Evolutionary conservation across 2,329 filamentous ascomycete species (phyloP).

Genomic region (Geosmithia flava): DNA sequence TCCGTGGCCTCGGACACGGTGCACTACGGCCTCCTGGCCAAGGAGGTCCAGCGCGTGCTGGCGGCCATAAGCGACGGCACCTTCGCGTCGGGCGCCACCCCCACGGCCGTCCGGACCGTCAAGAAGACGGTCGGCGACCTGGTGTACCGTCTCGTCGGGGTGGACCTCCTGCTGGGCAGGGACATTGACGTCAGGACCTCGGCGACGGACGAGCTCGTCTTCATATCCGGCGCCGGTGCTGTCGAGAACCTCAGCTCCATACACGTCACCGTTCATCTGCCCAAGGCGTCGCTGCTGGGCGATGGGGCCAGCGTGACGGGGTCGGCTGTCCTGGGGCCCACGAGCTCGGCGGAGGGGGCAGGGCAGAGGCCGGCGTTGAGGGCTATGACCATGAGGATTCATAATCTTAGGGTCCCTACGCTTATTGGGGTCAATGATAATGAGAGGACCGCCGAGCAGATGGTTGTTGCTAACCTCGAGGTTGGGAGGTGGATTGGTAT

Average conservation of each 20-base stretch:
- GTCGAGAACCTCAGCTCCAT: slow-evolving; percentile 33
- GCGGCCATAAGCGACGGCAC: slow-evolving; percentile 6
- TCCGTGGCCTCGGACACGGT: slow-evolving; percentile 56
- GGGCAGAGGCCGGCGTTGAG: not conserved
- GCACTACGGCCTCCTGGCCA: slow-evolving; percentile 62
- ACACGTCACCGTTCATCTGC: slow-evolving; percentile 41
- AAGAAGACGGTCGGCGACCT: not conserved
- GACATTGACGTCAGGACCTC: not conserved
- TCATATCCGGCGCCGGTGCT: slow-evolving; percentile 16
- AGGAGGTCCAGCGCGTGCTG: slow-evolving; percentile 42
- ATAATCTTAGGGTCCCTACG: slow-evolving; percentile 49
- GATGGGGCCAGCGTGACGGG: slow-evolving; percentile 41
- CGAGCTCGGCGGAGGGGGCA: not conserved
- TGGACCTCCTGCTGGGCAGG: not conserved
- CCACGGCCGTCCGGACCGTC: not conserved
- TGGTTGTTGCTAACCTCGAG: slow-evolving; percentile 50
- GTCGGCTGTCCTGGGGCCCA: slow-evolving; percentile 13
- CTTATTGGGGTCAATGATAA: slow-evolving; percentile 63
- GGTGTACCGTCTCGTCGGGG: not conserved
- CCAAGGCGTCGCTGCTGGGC: slow-evolving; percentile 58
- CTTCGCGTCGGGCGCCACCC: not conserved
- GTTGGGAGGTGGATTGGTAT: slow-evolving; percentile 37
- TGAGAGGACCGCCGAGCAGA: slow-evolving; percentile 55
- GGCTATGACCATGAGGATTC: slow-evolving; percentile 29
- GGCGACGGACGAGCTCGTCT: slow-evolving; percentile 6